phyloP scores from a whole-genome alignment of 139 green algal genomes.

The Picochlorum sp. region DNA sequence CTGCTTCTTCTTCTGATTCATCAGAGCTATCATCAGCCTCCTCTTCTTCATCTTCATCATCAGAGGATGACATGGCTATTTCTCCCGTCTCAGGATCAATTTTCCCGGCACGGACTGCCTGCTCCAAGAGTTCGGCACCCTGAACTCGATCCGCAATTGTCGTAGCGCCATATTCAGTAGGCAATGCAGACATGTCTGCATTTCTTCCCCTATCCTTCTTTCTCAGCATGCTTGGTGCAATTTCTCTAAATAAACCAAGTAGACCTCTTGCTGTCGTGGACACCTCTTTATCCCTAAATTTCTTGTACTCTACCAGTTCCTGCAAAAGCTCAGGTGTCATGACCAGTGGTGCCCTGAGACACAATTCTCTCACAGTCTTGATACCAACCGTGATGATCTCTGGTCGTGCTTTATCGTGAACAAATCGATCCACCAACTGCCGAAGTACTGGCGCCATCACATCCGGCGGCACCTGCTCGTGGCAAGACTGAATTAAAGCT shows the following conservation, averaged over 20 bases:
- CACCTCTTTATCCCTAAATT: conserved; percentile 81
- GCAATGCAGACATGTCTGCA: conserved; percentile 44
- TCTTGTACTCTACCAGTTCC: conserved; percentile 80
- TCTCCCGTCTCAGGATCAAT: conserved; percentile 19
- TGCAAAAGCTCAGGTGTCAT: conserved; percentile 83
- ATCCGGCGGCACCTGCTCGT: conserved; percentile 90
- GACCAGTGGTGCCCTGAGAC: conserved; percentile 66
- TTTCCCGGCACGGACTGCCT: conserved; percentile 27
- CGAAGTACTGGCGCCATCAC: conserved; percentile 71
- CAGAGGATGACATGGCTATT: neutral
- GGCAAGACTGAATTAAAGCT: conserved; percentile 52
- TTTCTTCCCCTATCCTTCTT: conserved; percentile 81
- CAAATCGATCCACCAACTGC: conserved; percentile 92
- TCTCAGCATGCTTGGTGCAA: conserved; percentile 79
- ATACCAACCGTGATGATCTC: conserved; percentile 80
- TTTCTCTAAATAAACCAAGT: conserved; percentile 77
- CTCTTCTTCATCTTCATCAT: conserved; percentile 5
- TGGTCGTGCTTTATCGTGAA: conserved; percentile 75
- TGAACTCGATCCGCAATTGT: conserved; percentile 44
- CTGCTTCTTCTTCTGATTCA: conserved; percentile 4
- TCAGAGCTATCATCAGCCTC: neutral
- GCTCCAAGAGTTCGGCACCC: conserved; percentile 78
- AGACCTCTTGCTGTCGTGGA: conserved; percentile 61
- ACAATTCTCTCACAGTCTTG: conserved; percentile 87
- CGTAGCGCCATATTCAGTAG: conserved; percentile 45